Evolutionary conservation across 352 stramenopile species (phyloP), one percentile per base, ranked within the genome.

Genomic region (Globisporangium polare): DNA sequence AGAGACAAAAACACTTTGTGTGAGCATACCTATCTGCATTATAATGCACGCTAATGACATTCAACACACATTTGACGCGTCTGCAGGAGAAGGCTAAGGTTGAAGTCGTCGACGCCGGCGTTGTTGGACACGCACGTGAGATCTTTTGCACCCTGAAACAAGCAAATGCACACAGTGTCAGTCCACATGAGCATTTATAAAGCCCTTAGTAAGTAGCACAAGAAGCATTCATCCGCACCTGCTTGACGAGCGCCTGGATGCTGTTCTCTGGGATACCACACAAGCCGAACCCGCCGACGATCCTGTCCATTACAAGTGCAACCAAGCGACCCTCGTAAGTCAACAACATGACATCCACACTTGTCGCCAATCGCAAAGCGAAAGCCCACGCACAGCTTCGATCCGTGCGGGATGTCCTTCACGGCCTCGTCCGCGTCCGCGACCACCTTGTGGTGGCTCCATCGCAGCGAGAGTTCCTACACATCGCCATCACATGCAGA

Each of bases 21-120:
- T n/a, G n/a, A n/a, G n/a, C n/a, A 37, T 12, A 37, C 9, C 31
- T 37, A 6, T 37, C 31, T 37, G 31, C 31, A 37, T 37, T 12
- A 6, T 37, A 2, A 12, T 37, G 13, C 5, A 45, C n/a, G n/a
- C 2, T 7, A 20, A 20, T 20, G 27, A 5, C 10, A 13, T 5
- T 33, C 9, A 29, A 2, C 12, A 53, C 60, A 41, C 31, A 90
- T 80, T 72, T 98, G 96, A 20, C 88, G 82, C 6, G 89, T 92
- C 73, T 98, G 90, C 18, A 99, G 77, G 24, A 99, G 71, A 56
- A 96, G 73, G 22, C 96, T 95, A 29, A 99, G 74, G 9, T 94
- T 96, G 75, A 97, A 97, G 60, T 95, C 85, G 69, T 99, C 96
- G 10, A 98, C 89, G 42, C 96, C 96, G 24, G 90, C 91, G 65